Evolutionary conservation across 352 stramenopile species (phyloP), one percentile per base, ranked within the genome.

Genomic region (Phytophthora meadii): DNA sequence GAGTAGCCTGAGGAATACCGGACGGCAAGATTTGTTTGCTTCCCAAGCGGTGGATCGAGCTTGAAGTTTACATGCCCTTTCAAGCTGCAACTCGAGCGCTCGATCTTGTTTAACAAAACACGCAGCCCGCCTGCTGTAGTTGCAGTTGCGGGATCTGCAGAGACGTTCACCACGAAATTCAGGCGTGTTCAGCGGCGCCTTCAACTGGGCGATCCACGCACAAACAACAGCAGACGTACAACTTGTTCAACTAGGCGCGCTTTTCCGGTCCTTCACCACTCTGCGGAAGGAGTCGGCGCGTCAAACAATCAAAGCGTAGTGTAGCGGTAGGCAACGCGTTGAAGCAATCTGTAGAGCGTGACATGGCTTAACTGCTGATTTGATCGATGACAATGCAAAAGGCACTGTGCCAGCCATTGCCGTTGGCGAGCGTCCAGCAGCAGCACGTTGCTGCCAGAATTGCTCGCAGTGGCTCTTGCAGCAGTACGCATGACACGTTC

Each of bases 181-280:
- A 19, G 36, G 51, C 50, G 50, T 47, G 36, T 36, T 42, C 27
- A 30, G 27, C 10, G 12, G 9, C 28, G 27, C 17, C 47, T 66
- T 59, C 58, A 66, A 66, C 49, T 17, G 28, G 39, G 48, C 58
- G 41, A 60, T 59, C 48, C 56, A 60, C 6, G 6, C 40, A 28
- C 40, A 51, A 51, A 45, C 41, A 49, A 50, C 9, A 50, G 39
- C 37, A 59, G 37, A 48, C 28, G 24, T 22, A 22, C 22, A 22
- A 22, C 22, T 22, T 22, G 22, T 22, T 22, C 22, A 42, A 50
- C 14, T 25, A 9, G 17, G 6, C 15, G 15, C 28, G 9, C 28
- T 53, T 63, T 63, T 36, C 51, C 60, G 36, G 60, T 62, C 51
- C 40, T 66, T 61, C 32, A 25, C 25, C 54, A 22, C 30, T 11